Conservation (phyloP, 2,329 filamentous ascomycete species). For the Dactylellina parvicollis region DNA sequence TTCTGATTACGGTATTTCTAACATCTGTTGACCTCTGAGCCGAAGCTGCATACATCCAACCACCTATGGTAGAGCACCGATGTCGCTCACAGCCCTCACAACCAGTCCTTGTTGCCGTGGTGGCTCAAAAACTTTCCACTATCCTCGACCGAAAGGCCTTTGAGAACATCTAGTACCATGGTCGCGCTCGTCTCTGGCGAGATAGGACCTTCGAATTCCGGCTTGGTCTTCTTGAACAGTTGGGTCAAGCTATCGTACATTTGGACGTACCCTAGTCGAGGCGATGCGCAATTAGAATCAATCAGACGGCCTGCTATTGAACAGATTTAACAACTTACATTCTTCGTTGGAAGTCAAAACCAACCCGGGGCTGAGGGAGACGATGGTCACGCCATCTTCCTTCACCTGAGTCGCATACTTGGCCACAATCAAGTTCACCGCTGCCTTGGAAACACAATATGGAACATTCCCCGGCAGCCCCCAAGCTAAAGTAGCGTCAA, state of each 20-base stretch:
- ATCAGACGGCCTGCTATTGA: background rate
- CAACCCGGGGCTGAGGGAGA: slow-evolving; percentile 46
- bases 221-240: slow-evolving; percentile 61
- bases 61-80: background rate
- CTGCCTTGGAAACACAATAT: slow-evolving; percentile 62
- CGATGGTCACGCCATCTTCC: slow-evolving; percentile 36
- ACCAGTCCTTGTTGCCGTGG: slow-evolving; percentile 67
- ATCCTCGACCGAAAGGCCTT: slow-evolving; percentile 63
- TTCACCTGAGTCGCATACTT: slow-evolving; percentile 60
- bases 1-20: no score
- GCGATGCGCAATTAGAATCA: background rate
- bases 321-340: slow-evolving; percentile 17
- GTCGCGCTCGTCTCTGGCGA: slow-evolving; percentile 61
- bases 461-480: slow-evolving; percentile 58
- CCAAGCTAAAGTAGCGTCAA: slow-evolving; percentile 56
- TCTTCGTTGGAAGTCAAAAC: slow-evolving; percentile 56
- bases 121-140: slow-evolving; percentile 69
- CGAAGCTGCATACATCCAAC: no score
- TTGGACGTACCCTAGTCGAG: slow-evolving; percentile 27
- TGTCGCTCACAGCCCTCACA: slow-evolving; percentile 59
- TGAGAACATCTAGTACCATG: slow-evolving; percentile 60
- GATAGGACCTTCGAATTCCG: slow-evolving; percentile 61
- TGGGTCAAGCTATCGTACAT: slow-evolving; percentile 56
- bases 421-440: slow-evolving; percentile 62
- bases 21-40: no score